Percentiles rank a stretch among this genome's conserved stretches.
phyloP scores from a whole-genome alignment of 2,329 filamentous ascomycete genomes.

The Aspergillus unguis region DNA sequence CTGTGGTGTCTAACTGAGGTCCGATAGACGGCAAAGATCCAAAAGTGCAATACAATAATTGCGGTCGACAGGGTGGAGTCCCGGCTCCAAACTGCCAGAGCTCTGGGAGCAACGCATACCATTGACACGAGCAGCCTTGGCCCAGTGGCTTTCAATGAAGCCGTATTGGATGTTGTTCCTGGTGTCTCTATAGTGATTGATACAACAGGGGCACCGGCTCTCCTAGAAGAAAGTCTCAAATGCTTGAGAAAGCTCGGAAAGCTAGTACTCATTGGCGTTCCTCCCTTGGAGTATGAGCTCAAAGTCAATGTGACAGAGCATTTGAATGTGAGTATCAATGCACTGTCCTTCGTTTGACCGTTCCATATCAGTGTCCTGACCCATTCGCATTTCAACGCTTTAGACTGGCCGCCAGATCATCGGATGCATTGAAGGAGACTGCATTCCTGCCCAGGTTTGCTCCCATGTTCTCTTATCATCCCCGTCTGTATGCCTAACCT shows the following conservation, averaged over 20 bases:
- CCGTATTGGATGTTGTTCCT: slow-evolving; percentile 4
- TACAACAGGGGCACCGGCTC: slow-evolving; percentile 17
- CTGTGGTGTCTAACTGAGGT: neutral
- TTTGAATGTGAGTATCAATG: slow-evolving; percentile 8
- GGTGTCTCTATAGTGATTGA: slow-evolving; percentile 18
- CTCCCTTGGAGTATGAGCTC: slow-evolving; percentile 33
- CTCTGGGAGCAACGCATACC: slow-evolving; percentile 39
- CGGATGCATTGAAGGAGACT: slow-evolving; percentile 21
- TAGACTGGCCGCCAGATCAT: slow-evolving; percentile 15
- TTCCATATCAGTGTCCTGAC: neutral
- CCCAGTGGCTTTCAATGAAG: slow-evolving; percentile 7
- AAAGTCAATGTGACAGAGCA: neutral
- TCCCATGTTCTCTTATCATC: no score
- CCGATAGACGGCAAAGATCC: slow-evolving; percentile 41
- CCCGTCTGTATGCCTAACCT: neutral
- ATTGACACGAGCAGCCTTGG: slow-evolving; percentile 30
- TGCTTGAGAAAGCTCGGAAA: slow-evolving; percentile 41
- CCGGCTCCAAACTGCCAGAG: slow-evolving; percentile 34
- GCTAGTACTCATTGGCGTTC: slow-evolving; percentile 51
- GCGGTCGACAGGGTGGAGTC: slow-evolving; percentile 34
- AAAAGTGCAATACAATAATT: slow-evolving; percentile 37
- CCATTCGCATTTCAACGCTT: neutral
- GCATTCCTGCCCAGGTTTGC: slow-evolving; percentile 6
- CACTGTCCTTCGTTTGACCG: neutral
- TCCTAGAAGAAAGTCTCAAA: slow-evolving; percentile 21